Base-by-base conservation (phyloP, 495 filamentous ascomycete genomes). In the Xylaria sp. region DNA sequence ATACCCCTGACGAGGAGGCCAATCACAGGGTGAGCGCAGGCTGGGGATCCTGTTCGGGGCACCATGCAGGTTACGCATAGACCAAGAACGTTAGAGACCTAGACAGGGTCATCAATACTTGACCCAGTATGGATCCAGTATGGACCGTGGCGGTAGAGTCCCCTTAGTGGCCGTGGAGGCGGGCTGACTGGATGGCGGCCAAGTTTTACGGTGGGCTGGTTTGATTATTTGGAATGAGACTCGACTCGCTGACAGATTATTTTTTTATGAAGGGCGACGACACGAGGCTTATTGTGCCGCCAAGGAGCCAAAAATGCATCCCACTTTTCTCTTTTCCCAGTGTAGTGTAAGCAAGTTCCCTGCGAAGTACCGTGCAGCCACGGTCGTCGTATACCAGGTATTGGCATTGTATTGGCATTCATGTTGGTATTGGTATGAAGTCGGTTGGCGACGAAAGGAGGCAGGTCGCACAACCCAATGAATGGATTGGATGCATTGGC, bases 271-370 rank as follows among this genome's bases (percentile, higher is more conserved):
- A 67, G 48, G 46, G 14, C 48, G 5, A 21, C 61, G 58, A 46
- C 69, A 66, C 69, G 61, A 71, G 61, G 61, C 69, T 71, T 64
- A 71, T 65, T 70, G 68, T 70, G 53, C 53, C 29, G 67, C 57
- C 58, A 55, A 63, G 68, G 19, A 21, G 35, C 53, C 53, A 41
- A 61, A 44, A 33, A 40, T 31, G 46, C 24, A 63, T 63, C 29
- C 62, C 62, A 66, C 62, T 52, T 66, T 37, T 52, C 50, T 40
- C 31, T 66, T 37, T 52, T 64, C 61, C 31, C 61, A 15, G n/a
- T 15, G 41, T n/a, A 5, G 63, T 12, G 46, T 66, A 52, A 66
- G 63, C 35, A 15, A 24, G 26, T 29, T 1, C 29, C 46, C 17
- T 37, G 63, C 63, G 63, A 58, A 68, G 65, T 55, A 68, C 65